These are phyloP conservation scores for Deinandra increscens DNA, from an alignment of 129 eudicot genomes.

Conservation along the genomic window DNA sequence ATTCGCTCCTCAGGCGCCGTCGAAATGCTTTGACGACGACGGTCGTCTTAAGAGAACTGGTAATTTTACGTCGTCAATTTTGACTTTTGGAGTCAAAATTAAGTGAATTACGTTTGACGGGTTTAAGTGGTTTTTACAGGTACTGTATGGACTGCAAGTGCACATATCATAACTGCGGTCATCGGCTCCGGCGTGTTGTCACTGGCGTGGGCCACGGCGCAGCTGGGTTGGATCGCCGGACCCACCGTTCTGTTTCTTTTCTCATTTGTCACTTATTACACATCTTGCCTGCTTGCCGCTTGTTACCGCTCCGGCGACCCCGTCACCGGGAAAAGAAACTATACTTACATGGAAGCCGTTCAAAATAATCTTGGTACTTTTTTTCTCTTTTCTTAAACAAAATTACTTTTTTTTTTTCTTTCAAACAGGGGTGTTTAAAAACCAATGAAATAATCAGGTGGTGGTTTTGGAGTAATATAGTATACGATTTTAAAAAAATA, in stretches of 20 bases:
- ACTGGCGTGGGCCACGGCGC: conserved; percentile 95
- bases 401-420: too few relatives aligned
- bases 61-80: conserved; percentile 5
- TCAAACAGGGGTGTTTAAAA: too few relatives aligned
- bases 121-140: conserved; percentile 42
- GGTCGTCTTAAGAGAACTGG: conserved; percentile 72
- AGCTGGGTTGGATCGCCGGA: conserved; percentile 96
- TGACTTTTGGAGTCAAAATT: conserved; percentile 9
- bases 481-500: too few relatives aligned
- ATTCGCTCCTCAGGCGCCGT: conserved; percentile 39
- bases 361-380: conserved; percentile 70
- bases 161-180: conserved; percentile 94
- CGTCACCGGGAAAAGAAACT: conserved; percentile 72
- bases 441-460: too few relatives aligned
- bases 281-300: conserved; percentile 75
- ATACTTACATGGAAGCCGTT: conserved; percentile 95
- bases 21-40: conserved; percentile 67
- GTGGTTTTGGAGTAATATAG: too few relatives aligned
- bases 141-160: conserved; percentile 95
- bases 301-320: conserved; percentile 84
- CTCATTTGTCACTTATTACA: conserved; percentile 88
- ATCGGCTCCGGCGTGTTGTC: conserved; percentile 97
- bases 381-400: too few relatives aligned
- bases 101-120: conserved; percentile 7
- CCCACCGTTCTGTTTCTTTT: conserved; percentile 78